Conservation (phyloP, 768 basidiomycete species). For the Hebeloma cylindrosporum region DNA sequence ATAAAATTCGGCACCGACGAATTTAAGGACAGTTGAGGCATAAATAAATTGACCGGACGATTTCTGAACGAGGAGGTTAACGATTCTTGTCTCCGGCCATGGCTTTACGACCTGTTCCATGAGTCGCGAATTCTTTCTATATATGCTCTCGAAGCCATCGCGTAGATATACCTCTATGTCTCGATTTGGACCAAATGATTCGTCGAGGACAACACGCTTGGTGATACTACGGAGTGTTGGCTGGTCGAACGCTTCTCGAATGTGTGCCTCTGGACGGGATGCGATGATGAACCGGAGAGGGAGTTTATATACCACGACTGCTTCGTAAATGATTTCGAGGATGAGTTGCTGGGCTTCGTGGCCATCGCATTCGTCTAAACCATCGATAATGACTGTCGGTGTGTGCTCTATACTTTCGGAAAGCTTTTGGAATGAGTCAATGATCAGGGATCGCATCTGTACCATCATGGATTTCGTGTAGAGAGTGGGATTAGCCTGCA, state of each 20-base stretch:
- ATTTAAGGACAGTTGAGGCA: conserved; percentile 11
- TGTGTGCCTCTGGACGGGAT: conserved; percentile 7
- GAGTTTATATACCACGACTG: background rate
- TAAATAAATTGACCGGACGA: conserved; percentile 15
- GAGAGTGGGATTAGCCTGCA: conserved; percentile 1
- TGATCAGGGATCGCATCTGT: conserved; percentile 1
- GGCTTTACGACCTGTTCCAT: background rate
- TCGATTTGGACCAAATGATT: conserved; percentile 2
- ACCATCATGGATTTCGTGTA: background rate
- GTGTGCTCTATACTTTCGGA: background rate
- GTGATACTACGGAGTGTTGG: background rate
- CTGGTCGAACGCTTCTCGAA: background rate
- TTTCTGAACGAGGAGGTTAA: background rate
- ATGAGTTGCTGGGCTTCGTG: background rate
- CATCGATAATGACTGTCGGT: conserved; percentile 2
- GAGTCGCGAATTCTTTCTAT: background rate
- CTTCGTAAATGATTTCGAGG: background rate
- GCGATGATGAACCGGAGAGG: conserved; percentile 1
- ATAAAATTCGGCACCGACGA: background rate
- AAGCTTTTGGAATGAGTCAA: background rate
- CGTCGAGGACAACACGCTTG: background rate
- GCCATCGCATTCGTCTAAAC: conserved; percentile 8
- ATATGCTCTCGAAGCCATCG: conserved; percentile 10
- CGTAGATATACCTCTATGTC: conserved; percentile 21
- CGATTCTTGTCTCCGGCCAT: conserved; percentile 3